phyloP scores from a whole-genome alignment of 441 rosid species.

The Gossypium gossypioides region DNA sequence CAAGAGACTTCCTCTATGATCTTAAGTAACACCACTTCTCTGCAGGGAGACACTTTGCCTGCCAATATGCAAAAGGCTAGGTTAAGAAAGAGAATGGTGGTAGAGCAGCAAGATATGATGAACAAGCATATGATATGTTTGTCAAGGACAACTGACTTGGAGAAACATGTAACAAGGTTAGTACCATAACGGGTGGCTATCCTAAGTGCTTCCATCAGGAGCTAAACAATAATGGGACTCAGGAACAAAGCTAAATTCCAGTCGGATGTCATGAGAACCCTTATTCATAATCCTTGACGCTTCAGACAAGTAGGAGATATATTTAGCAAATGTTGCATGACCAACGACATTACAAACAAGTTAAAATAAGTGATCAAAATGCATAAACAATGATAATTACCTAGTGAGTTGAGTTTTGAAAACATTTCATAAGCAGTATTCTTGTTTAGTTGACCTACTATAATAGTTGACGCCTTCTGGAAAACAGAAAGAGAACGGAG shows the following conservation, averaged over 20 bases:
- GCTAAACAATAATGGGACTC: neutral
- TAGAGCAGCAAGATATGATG: neutral
- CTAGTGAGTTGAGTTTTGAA: too few relatives aligned
- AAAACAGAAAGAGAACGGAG: too few relatives aligned
- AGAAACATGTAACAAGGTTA: neutral
- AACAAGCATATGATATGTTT: neutral
- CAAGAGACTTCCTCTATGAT: neutral
- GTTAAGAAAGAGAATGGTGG: neutral
- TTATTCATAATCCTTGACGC: too few relatives aligned
- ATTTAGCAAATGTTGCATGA: too few relatives aligned
- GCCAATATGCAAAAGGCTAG: neutral
- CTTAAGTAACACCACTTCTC: neutral
- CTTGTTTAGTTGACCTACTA: too few relatives aligned
- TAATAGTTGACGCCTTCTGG: too few relatives aligned
- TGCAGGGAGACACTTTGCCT: neutral
- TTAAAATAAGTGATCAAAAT: too few relatives aligned
- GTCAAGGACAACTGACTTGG: neutral
- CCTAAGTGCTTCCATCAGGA: neutral
- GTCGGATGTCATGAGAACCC: too few relatives aligned
- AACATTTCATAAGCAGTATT: too few relatives aligned
- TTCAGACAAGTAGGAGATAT: too few relatives aligned
- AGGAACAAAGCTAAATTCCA: neutral
- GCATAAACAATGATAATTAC: too few relatives aligned
- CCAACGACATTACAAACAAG: too few relatives aligned
- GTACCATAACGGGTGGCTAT: neutral